Evolutionary conservation across 1,284 basidiomycete species (phyloP).

Genomic region (Calocybe gambosa): DNA sequence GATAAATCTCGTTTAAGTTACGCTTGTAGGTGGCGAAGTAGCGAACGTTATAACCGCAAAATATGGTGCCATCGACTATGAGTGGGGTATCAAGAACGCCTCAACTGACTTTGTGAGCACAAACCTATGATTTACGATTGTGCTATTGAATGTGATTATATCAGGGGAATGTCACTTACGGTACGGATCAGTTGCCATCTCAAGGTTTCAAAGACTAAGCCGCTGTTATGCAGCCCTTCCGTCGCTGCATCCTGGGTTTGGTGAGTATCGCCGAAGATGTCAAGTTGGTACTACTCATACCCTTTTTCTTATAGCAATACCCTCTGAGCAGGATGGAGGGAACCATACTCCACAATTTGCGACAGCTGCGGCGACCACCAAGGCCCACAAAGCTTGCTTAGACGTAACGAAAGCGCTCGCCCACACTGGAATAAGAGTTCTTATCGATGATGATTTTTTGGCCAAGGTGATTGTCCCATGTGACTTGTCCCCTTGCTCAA

Average conservation of each 20-base stretch:
- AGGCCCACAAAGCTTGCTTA: slow-evolving; percentile 24
- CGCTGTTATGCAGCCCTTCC: slow-evolving; percentile 19
- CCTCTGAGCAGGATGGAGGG: slow-evolving; percentile 23
- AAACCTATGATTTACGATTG: background rate
- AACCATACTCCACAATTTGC: slow-evolving; percentile 26
- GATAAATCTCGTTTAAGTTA: background rate
- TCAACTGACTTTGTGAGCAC: slow-evolving; percentile 68
- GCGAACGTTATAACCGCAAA: slow-evolving; percentile 44
- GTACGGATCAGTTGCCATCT: slow-evolving; percentile 26
- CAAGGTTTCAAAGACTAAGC: background rate
- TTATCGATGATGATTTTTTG: slow-evolving; percentile 24
- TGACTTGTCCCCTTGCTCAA: background rate
- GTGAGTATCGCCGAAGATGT: slow-evolving; percentile 12
- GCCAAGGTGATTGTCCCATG: slow-evolving; percentile 24
- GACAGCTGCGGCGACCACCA: slow-evolving; percentile 18
- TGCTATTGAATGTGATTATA: background rate
- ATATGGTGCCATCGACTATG: slow-evolving; percentile 48
- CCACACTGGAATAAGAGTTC: slow-evolving; percentile 22
- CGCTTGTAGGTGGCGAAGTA: slow-evolving; percentile 45
- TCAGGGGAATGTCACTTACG: slow-evolving; percentile 60
- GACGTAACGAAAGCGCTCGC: slow-evolving; percentile 26
- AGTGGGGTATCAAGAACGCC: slow-evolving; percentile 51
- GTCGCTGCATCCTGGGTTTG: slow-evolving; percentile 27
- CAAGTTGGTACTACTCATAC: background rate
- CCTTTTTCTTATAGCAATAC: slow-evolving; percentile 19